Percentiles rank a stretch among this genome's conserved stretches.
phyloP scores from a whole-genome alignment of 371 early-diverging fungal genomes.

The Rhizopus stolonifer region DNA sequence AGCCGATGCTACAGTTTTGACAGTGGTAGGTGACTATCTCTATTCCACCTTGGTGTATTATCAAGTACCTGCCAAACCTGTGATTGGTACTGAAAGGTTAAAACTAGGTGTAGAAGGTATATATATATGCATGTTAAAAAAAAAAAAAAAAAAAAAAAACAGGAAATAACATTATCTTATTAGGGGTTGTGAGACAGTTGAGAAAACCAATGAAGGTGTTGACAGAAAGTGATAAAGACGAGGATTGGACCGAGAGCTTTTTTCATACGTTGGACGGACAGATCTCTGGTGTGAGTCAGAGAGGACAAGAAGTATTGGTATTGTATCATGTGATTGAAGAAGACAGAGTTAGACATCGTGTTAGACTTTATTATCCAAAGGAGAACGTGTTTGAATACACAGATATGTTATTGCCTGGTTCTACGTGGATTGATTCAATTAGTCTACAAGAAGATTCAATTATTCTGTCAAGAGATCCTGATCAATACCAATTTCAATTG shows the following conservation, averaged over 20 bases:
- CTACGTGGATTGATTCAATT: slow-evolving; percentile 37
- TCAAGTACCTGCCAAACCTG: slow-evolving; percentile 5
- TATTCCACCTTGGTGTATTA: slow-evolving; percentile 38
- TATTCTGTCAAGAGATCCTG: slow-evolving; percentile 46
- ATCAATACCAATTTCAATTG: slow-evolving; percentile 35
- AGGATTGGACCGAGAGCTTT: slow-evolving; percentile 28
- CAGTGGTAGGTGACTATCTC: slow-evolving; percentile 24
- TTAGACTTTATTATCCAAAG: slow-evolving; percentile 36
- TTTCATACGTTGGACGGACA: slow-evolving; percentile 34
- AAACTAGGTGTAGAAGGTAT: slow-evolving; percentile 27
- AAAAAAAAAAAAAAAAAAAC: too few relatives aligned
- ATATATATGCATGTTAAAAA: too few relatives aligned
- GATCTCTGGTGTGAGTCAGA: slow-evolving; percentile 26
- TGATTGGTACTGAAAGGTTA: slow-evolving; percentile 26
- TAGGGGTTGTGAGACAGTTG: slow-evolving; percentile 22
- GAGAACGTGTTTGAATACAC: slow-evolving; percentile 28
- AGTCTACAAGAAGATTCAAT: slow-evolving; percentile 33
- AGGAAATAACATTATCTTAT: not conserved
- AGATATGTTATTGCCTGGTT: slow-evolving; percentile 40
- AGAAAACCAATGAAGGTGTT: slow-evolving; percentile 16
- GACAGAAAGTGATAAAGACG: slow-evolving; percentile 15
- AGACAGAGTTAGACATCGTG: slow-evolving; percentile 32
- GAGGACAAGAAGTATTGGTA: slow-evolving; percentile 24
- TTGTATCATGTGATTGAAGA: slow-evolving; percentile 39
- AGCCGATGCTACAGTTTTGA: slow-evolving; percentile 29